These are phyloP conservation scores for Fusarium sp. DNA, from an alignment of 2,329 filamentous ascomycete genomes.

Conservation along the genomic window DNA sequence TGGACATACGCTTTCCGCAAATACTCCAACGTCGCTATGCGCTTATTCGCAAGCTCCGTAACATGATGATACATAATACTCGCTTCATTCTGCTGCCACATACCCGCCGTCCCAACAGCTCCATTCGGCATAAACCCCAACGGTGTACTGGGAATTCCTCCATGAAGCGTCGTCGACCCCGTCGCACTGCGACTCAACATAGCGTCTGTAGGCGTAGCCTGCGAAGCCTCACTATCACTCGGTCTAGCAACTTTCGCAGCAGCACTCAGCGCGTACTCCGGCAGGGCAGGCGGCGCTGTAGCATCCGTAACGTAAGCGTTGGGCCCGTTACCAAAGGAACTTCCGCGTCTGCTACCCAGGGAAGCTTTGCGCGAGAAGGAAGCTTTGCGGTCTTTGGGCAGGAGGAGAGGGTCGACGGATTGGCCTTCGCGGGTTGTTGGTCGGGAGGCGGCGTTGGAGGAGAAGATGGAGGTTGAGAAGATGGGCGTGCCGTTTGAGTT, in stretches of 20 bases:
- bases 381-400: conserved; percentile 61
- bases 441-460: conserved; percentile 48
- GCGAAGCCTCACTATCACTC: conserved; percentile 12
- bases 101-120: conserved; percentile 35
- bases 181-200: conserved; percentile 58
- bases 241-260: conserved; percentile 57
- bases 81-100: conserved; percentile 59
- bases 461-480: conserved; percentile 53
- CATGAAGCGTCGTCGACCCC: conserved; percentile 48
- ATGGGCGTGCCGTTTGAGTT: conserved; percentile 48
- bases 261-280: conserved; percentile 64
- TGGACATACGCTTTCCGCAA: conserved; percentile 84
- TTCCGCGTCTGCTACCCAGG: conserved; percentile 58
- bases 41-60: conserved; percentile 87
- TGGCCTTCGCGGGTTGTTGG: conserved; percentile 55
- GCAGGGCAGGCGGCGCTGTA: conserved; percentile 63
- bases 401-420: conserved; percentile 44
- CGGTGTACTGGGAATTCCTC: conserved; percentile 27
- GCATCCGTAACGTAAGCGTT: conserved; percentile 58
- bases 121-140: conserved; percentile 25
- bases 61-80: conserved; percentile 70
- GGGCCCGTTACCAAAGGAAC: conserved; percentile 53
- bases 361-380: conserved; percentile 67
- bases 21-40: conserved; percentile 94
- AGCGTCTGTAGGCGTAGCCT: conserved; percentile 50